Conservation (phyloP, 805 yeast genomes). For the Candida insectalens region DNA sequence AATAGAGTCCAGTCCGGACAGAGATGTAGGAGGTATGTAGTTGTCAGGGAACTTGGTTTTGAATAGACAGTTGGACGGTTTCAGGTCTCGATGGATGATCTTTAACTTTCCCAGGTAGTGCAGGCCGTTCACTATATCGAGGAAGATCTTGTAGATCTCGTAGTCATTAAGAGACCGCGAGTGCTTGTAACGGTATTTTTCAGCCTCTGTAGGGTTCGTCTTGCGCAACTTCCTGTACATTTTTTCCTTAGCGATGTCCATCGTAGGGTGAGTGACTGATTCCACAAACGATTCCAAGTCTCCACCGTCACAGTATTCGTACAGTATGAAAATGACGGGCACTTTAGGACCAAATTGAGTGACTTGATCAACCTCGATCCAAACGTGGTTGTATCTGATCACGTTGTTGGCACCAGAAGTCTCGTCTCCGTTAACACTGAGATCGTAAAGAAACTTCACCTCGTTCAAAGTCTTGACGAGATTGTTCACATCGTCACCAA, state of each 20-base stretch:
- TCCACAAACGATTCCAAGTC: conserved; percentile 62
- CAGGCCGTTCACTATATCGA: conserved; percentile 63
- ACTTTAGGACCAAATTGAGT: conserved; percentile 46
- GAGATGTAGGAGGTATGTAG: conserved; percentile 15
- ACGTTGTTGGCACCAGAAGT: conserved; percentile 34
- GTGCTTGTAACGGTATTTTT: conserved; percentile 1
- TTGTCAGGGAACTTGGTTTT: conserved; percentile 23
- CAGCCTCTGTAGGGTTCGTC: not conserved
- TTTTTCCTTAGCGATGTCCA: conserved; percentile 29
- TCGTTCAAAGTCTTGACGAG: conserved; percentile 65
- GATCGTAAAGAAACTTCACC: conserved; percentile 58
- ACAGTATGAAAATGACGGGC: conserved; percentile 62
- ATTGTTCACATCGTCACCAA: conserved; percentile 68
- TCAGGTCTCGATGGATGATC: conserved; percentile 79
- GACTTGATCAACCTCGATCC: conserved; percentile 64
- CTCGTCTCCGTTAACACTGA: conserved; percentile 25
- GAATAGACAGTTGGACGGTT: conserved; percentile 80
- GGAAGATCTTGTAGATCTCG: conserved; percentile 62
- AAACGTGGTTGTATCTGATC: conserved; percentile 82
- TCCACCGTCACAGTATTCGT: conserved; percentile 86
- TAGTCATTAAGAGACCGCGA: conserved; percentile 31
- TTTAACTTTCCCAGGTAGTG: conserved; percentile 62
- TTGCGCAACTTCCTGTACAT: conserved; percentile 15
- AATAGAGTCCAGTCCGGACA: conserved; percentile 22
- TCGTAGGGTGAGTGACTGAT: conserved; percentile 26